Evolutionary conservation across 225 moss, liverwort and hornwort genomes (phyloP).

Genomic region (Anthoceros angustus): DNA sequence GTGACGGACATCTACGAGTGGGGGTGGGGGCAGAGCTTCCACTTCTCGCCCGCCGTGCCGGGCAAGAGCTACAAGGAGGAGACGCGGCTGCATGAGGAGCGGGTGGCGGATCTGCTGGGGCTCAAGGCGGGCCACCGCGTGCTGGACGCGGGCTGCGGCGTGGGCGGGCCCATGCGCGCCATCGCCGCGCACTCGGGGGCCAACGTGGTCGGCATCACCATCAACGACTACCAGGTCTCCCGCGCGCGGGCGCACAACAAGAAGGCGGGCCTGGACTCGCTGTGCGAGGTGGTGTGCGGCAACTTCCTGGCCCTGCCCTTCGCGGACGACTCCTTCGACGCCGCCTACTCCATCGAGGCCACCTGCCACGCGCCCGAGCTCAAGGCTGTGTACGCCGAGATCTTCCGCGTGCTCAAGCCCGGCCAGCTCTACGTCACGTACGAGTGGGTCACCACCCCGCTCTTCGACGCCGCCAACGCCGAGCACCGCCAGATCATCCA

Average conservation of each 20-base stretch:
- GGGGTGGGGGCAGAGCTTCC: constrained; percentile 99
- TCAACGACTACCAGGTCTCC: constrained; percentile 84
- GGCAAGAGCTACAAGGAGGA: constrained; percentile 71
- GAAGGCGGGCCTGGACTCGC: constrained; percentile 58
- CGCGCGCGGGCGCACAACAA: constrained; percentile 84
- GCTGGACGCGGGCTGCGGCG: constrained; percentile 80
- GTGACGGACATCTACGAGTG: constrained; percentile 96
- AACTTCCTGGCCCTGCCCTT: constrained; percentile 90
- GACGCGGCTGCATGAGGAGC: constrained; percentile 78
- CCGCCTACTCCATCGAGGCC: constrained; percentile 76
- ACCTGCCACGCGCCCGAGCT: constrained; percentile 85
- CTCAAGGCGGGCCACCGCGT: constrained; percentile 49
- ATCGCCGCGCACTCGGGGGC: constrained; percentile 69
- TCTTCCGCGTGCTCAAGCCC: constrained; percentile 69
- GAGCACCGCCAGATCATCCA: constrained; percentile 76
- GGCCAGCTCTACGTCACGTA: constrained; percentile 81
- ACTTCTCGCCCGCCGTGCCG: constrained; percentile 76
- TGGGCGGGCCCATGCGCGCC: constrained; percentile 92
- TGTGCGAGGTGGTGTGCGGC: constrained; percentile 82
- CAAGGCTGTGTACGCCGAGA: constrained; percentile 73
- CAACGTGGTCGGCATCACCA: constrained; percentile 72
- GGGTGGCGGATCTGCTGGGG: constrained; percentile 64
- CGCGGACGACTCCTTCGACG: constrained; percentile 55
- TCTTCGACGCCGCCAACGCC: constrained; percentile 32
- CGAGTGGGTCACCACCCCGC: constrained; percentile 94